These are phyloP conservation scores for Sporisorium exsertum DNA, from an alignment of 1,284 basidiomycete genomes.

Conservation along the genomic window DNA sequence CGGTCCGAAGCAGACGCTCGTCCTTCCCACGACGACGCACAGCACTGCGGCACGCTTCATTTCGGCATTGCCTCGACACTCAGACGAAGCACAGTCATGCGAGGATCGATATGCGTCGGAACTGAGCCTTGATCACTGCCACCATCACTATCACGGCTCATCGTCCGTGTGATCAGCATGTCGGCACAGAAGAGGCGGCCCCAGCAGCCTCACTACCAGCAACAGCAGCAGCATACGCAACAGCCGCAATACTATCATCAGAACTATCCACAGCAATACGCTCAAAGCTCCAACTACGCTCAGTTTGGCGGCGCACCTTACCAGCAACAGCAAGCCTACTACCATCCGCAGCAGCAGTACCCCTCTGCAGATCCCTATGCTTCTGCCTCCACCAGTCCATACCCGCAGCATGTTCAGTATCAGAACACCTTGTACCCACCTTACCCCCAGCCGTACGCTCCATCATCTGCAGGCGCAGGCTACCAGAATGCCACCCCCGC, in stretches of 20 bases:
- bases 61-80: background rate
- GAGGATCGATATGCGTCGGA: conserved; percentile 5
- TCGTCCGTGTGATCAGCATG: conserved; percentile 14
- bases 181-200: conserved; percentile 25
- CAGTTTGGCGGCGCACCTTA: conserved; percentile 10
- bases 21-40: background rate
- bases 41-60: conserved; percentile 6
- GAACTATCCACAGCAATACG: conserved; percentile 14
- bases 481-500: background rate
- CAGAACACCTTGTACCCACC: background rate
- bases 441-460: conserved; percentile 6
- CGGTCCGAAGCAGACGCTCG: background rate
- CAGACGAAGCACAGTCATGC: conserved; percentile 16
- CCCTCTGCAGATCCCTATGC: conserved; percentile 24
- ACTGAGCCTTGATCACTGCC: background rate
- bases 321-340: conserved; percentile 18
- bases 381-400: conserved; percentile 7
- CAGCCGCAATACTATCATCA: conserved; percentile 15
- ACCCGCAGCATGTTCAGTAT: conserved; percentile 15
- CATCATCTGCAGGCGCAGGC: background rate
- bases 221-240: conserved; percentile 8
- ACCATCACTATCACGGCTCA: background rate
- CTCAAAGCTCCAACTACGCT: conserved; percentile 10
- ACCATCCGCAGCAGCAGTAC: conserved; percentile 16
- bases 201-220: conserved; percentile 15